phyloP scores from a whole-genome alignment of 2,329 filamentous ascomycete species.

The Dactylellina sp. region DNA sequence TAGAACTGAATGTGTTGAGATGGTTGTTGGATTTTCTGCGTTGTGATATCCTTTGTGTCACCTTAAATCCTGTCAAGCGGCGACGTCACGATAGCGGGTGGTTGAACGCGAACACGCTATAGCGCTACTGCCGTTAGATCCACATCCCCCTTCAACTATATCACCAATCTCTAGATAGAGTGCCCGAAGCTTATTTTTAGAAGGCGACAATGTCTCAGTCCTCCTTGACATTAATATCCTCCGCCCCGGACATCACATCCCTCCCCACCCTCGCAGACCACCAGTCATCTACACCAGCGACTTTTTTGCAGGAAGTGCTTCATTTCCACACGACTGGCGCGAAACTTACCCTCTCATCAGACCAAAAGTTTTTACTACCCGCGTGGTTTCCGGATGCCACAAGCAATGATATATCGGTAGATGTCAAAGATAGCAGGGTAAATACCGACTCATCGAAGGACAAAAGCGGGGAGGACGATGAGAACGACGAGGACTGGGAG shows the following conservation, averaged over 20 bases:
- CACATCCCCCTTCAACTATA: not conserved
- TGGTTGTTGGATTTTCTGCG: slow-evolving; percentile 35
- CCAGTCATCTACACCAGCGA: slow-evolving; percentile 49
- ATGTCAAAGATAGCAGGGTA: slow-evolving; percentile 17
- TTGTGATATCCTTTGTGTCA: slow-evolving; percentile 29
- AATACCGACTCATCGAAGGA: not conserved
- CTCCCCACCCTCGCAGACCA: slow-evolving; percentile 53
- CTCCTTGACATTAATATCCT: slow-evolving; percentile 37
- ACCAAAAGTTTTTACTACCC: slow-evolving; percentile 52
- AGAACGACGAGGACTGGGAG: slow-evolving; percentile 55
- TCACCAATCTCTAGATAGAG: not conserved
- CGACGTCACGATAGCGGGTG: slow-evolving; percentile 1
- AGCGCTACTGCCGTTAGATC: too few relatives aligned
- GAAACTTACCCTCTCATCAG: slow-evolving; percentile 48
- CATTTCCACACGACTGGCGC: slow-evolving; percentile 45
- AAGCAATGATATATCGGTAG: slow-evolving; percentile 45
- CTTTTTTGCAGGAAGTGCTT: slow-evolving; percentile 46
- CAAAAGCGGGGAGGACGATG: slow-evolving; percentile 13
- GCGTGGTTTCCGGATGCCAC: slow-evolving; percentile 48
- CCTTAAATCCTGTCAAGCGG: slow-evolving; percentile 11
- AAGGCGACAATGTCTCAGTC: slow-evolving; percentile 43
- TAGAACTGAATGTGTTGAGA: slow-evolving; percentile 18
- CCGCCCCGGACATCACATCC: slow-evolving; percentile 28
- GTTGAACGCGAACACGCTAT: not conserved
- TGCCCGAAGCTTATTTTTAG: not conserved